Conservation (phyloP, 257 asterid genomes). For the Solanum infundibuliforme region DNA sequence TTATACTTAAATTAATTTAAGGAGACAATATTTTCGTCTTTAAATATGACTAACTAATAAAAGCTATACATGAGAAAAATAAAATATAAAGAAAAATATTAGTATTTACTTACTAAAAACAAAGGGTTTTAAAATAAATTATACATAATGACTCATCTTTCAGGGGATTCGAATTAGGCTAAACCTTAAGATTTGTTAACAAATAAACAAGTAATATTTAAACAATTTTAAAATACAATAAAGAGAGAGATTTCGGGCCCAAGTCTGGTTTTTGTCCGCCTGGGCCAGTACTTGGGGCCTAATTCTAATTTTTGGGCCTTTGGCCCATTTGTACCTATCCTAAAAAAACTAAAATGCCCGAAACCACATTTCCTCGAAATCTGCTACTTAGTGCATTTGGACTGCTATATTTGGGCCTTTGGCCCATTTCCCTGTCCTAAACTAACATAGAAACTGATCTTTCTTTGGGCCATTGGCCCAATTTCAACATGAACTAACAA, state of each 20-base stretch:
- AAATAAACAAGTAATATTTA: not conserved
- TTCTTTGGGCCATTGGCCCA: not conserved
- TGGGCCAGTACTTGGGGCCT: too few relatives aligned
- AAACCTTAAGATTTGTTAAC: not conserved
- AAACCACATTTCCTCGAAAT: too few relatives aligned
- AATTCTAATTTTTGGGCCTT: not conserved
- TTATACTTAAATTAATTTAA: not conserved
- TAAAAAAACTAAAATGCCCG: too few relatives aligned
- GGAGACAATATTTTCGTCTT: not conserved
- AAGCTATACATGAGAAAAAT: not conserved
- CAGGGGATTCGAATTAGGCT: not conserved
- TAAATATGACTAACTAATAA: too few relatives aligned
- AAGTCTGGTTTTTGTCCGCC: too few relatives aligned
- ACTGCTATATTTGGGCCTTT: not conserved
- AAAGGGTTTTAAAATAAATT: not conserved
- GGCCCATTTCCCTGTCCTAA: not conserved
- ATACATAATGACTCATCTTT: not conserved
- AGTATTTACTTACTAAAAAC: not conserved
- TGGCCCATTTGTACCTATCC: too few relatives aligned
- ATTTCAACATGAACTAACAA: not conserved
- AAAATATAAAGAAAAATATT: too few relatives aligned
- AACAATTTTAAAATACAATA: too few relatives aligned
- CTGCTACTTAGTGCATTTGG: not conserved
- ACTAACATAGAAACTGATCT: not conserved
- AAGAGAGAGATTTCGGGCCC: not conserved